Conservation (phyloP, 441 rosid genomes). For the Arabidopsis lyrata region DNA sequence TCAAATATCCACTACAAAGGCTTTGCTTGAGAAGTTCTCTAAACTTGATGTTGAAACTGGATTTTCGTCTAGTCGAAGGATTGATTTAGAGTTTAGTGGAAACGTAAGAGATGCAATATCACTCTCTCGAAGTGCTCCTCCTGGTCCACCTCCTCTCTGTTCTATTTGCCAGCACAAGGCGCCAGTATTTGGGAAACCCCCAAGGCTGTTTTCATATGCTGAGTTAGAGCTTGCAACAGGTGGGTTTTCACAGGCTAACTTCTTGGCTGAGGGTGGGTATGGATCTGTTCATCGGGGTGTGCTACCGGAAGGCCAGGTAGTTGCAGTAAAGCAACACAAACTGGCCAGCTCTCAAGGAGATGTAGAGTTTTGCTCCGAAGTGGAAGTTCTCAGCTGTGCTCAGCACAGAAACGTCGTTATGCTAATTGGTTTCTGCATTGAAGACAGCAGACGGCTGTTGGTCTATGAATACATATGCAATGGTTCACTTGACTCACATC, state of each 20-base stretch:
- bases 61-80: constrained; percentile 55
- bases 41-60: constrained; percentile 68
- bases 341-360: constrained; percentile 98
- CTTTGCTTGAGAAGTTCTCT: constrained; percentile 75
- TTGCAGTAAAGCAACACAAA: constrained; percentile 98
- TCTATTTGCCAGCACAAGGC: constrained; percentile 97
- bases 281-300: constrained; percentile 98
- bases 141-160: constrained; percentile 96
- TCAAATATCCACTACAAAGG: constrained; percentile 61
- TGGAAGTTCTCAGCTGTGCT: constrained; percentile 98
- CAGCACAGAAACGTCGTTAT: constrained; percentile 99
- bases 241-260: constrained; percentile 91
- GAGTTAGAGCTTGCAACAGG: constrained; percentile 96
- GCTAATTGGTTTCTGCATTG: constrained; percentile 95
- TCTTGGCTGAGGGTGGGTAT: constrained; percentile 99
- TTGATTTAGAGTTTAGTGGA: constrained; percentile 73
- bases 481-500: constrained; percentile 94
- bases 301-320: constrained; percentile 89
- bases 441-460: constrained; percentile 89
- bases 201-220: constrained; percentile 89
- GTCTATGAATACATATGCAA: constrained; percentile 99
- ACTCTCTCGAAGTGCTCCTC: constrained; percentile 78
- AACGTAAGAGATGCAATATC: constrained; percentile 90
- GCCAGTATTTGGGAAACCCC: constrained; percentile 96
- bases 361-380: constrained; percentile 98